Conservation (phyloP, 148 eudicot species). For the Nepenthes gracilis region DNA sequence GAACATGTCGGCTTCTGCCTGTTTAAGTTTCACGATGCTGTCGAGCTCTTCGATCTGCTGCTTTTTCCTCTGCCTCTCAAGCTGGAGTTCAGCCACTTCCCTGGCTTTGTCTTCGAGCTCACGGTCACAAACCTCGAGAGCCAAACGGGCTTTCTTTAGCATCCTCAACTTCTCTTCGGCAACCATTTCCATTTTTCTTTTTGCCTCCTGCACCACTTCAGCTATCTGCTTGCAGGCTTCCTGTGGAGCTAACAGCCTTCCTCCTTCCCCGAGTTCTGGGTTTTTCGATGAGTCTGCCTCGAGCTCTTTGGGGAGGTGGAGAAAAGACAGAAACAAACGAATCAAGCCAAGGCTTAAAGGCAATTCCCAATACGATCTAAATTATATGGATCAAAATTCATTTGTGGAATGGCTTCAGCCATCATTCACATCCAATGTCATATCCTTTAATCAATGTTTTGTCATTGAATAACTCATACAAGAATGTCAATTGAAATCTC, state of each 20-base stretch:
- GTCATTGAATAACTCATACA: too few species aligned
- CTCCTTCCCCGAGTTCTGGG: conserved; percentile 22
- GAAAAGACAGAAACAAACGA: conserved; percentile 3
- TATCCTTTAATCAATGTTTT: neutral
- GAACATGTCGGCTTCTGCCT: conserved; percentile 63
- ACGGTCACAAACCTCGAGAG: conserved; percentile 36
- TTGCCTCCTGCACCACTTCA: conserved; percentile 53
- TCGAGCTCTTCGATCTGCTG: conserved; percentile 48
- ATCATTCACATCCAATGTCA: neutral
- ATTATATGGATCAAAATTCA: too few species aligned
- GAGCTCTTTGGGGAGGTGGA: conserved; percentile 20
- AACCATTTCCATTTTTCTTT: conserved; percentile 53
- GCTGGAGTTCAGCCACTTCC: conserved; percentile 39
- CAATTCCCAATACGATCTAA: neutral
- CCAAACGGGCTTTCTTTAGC: conserved; percentile 38
- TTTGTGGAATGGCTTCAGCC: too few species aligned
- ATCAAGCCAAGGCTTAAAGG: neutral
- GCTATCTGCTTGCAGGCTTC: conserved; percentile 51
- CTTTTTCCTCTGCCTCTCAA: conserved; percentile 38
- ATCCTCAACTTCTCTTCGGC: conserved; percentile 44
- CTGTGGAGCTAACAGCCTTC: conserved; percentile 39
- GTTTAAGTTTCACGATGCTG: conserved; percentile 49
- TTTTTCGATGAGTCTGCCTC: conserved; percentile 32
- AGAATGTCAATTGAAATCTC: neutral
- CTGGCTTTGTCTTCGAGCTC: conserved; percentile 47